Base-by-base conservation (phyloP, 2,329 filamentous ascomycete species). In the Trichoderma polysporum region DNA sequence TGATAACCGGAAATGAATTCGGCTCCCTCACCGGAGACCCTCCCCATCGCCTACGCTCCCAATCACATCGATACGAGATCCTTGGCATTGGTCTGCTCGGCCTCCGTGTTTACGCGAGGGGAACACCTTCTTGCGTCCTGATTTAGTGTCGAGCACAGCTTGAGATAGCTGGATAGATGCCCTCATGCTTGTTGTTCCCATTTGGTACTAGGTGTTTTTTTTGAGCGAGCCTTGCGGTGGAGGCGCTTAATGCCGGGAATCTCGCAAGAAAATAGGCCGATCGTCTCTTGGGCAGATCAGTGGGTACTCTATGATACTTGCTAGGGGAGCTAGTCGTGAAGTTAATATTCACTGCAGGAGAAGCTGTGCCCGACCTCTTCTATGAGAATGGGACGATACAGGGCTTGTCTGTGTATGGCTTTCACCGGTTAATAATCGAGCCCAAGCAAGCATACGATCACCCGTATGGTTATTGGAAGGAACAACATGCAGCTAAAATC, bases 251-350 rank as follows among this genome's bases (percentile, higher is more conserved):
- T 63, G 35, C 60, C 50, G 49, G 60, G n/a, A 56, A 63, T 63
- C 60, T 63, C 56, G 25, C 19, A 39, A 56, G 25, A 53, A 59
- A 53, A 39, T 29, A 33, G 37, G 50, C 47, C 60, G 60, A 63
- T 63, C 60, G 37, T 47, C 35, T 63, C 50, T 17, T 45, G 49
- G 58, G 58, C 39, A 61, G 60, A 63, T 63, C 60, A 56, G 60
- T 63, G 60, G 60, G 13, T 63, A 63, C 60, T 33, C 17, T 27
- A 35, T 22, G 60, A 27, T 27, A 45, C 37, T 25, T 54, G 60
- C 49, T 56, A 53, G 35, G 37, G 25, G 27, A 47, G 33, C 60
- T 63, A 54, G 37, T 25, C 49, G 27, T 41, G 60, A 63, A 45
- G 60, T 45, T 56, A 63, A 56, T 63, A 33, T 63, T 63, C 25